Evolutionary conservation across 2,329 filamentous ascomycete genomes (phyloP).

Genomic region (Microascus cirrosus): DNA sequence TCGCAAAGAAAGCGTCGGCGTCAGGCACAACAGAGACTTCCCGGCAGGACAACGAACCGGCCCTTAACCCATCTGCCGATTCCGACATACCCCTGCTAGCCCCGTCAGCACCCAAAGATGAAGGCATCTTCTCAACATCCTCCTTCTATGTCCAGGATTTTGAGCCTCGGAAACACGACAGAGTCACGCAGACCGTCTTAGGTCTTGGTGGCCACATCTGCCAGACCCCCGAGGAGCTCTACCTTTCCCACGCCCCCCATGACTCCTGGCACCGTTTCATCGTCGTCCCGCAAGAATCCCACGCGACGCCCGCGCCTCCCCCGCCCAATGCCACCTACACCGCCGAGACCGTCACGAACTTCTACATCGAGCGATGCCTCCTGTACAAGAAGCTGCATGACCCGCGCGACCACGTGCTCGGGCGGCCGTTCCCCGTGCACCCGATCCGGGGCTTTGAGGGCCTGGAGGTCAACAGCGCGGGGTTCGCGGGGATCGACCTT

Average conservation of each 20-base stretch:
- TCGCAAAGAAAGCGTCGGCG: slow-evolving; percentile 19
- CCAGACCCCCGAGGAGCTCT: slow-evolving; percentile 27
- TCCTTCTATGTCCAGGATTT: slow-evolving; percentile 53
- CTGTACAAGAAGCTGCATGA: slow-evolving; percentile 62
- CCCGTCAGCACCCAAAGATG: slow-evolving; percentile 12
- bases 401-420: slow-evolving; percentile 60
- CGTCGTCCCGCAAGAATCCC: slow-evolving; percentile 37
- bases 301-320: not conserved
- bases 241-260: slow-evolving; percentile 15
- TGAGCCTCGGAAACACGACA: slow-evolving; percentile 33
- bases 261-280: slow-evolving; percentile 31
- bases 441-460: slow-evolving; percentile 57
- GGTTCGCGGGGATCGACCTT: slow-evolving; percentile 74
- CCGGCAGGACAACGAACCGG: not conserved
- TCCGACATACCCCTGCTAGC: not conserved
- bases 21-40: not conserved
- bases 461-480: slow-evolving; percentile 69
- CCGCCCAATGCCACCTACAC: slow-evolving; percentile 10
- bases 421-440: slow-evolving; percentile 62
- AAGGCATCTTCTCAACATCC: slow-evolving; percentile 41
- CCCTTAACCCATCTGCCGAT: not conserved
- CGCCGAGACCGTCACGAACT: slow-evolving; percentile 62
- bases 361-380: slow-evolving; percentile 86
- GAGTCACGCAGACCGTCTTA: slow-evolving; percentile 33
- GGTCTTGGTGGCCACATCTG: slow-evolving; percentile 35